These are phyloP conservation scores for Agrocybe praecox DNA, from an alignment of 768 basidiomycete species.

Conservation along the genomic window DNA sequence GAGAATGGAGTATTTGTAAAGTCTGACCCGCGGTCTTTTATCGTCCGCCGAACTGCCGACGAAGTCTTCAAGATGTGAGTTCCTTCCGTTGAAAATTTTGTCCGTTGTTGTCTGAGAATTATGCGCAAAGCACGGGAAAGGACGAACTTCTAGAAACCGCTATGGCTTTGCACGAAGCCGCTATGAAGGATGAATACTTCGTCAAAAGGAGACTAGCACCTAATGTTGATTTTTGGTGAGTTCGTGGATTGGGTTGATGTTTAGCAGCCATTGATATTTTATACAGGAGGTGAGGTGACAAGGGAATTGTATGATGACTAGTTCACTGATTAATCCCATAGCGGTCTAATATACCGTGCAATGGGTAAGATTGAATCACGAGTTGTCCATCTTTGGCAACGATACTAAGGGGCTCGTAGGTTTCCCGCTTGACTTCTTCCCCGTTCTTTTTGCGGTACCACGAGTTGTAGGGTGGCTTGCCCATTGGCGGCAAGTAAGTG, in stretches of 20 bases:
- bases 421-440: slow-evolving; percentile 94
- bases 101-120: not conserved
- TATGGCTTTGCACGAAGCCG: slow-evolving; percentile 85
- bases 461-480: slow-evolving; percentile 93
- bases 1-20: slow-evolving; percentile 24
- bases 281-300: slow-evolving; percentile 56
- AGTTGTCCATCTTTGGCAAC: not conserved
- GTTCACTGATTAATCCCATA: slow-evolving; percentile 26
- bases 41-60: slow-evolving; percentile 87
- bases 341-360: slow-evolving; percentile 87
- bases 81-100: not conserved
- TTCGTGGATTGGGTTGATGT: not conserved
- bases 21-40: slow-evolving; percentile 91
- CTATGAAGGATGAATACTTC: slow-evolving; percentile 92
- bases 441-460: slow-evolving; percentile 90
- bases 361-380: slow-evolving; percentile 60
- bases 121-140: slow-evolving; percentile 65
- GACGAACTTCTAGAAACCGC: slow-evolving; percentile 88
- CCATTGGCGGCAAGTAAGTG: slow-evolving; percentile 81
- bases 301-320: not conserved
- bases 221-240: slow-evolving; percentile 91
- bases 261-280: slow-evolving; percentile 8
- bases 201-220: slow-evolving; percentile 79
- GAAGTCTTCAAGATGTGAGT: slow-evolving; percentile 88
- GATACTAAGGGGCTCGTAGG: slow-evolving; percentile 43